Conservation (phyloP, 257 asterid species). For the Primulina tabacum region DNA sequence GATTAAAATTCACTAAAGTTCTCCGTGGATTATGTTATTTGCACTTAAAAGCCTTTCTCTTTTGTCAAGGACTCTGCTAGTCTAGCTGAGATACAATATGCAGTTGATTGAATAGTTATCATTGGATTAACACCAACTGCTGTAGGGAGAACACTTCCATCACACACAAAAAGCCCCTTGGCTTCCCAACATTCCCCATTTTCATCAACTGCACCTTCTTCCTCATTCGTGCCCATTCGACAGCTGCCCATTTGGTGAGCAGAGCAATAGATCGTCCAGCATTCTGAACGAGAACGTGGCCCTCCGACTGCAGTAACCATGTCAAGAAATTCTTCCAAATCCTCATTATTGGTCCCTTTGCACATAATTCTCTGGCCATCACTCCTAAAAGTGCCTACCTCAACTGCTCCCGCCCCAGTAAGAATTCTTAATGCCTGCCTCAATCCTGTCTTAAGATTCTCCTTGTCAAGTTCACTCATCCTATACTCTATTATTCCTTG, state of each 20-base stretch:
- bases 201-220: conserved; percentile 73
- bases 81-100: conserved; percentile 65
- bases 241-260: conserved; percentile 98
- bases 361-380: conserved; percentile 72
- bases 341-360: conserved; percentile 42
- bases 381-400: conserved; percentile 78
- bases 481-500: conserved; percentile 44
- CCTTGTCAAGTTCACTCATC: conserved; percentile 43
- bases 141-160: conserved; percentile 76
- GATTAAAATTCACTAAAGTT: too few species aligned
- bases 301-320: conserved; percentile 51
- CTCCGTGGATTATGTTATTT: not conserved
- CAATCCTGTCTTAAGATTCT: conserved; percentile 58
- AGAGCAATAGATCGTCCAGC: conserved; percentile 64
- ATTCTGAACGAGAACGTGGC: conserved; percentile 44
- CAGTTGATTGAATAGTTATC: conserved; percentile 82
- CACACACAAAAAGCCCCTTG: conserved; percentile 72
- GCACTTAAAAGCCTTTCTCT: conserved; percentile 12
- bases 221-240: conserved; percentile 60
- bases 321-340: conserved; percentile 69
- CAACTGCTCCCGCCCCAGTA: conserved; percentile 82
- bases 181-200: conserved; percentile 94
- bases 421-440: conserved; percentile 68
- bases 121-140: conserved; percentile 89
- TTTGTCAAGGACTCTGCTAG: conserved; percentile 39